Conservation (phyloP, 2,329 filamentous ascomycete species). For the Raffaelea albimanens region DNA sequence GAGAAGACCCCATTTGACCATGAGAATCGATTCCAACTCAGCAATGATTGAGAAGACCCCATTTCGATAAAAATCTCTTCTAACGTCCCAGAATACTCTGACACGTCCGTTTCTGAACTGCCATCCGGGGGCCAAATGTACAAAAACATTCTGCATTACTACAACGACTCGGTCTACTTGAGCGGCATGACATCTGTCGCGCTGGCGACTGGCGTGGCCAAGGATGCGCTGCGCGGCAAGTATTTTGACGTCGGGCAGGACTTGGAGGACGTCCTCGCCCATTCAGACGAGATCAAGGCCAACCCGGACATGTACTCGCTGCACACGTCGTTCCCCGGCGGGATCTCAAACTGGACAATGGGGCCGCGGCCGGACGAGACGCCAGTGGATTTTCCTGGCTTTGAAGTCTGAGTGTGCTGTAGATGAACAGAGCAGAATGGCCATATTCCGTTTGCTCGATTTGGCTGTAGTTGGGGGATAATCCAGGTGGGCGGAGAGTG, state of each 20-base stretch:
- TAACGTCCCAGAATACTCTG: conserved; percentile 15
- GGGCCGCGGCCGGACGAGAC: conserved; percentile 7
- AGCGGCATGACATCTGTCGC: conserved; percentile 23
- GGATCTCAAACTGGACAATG: conserved; percentile 1
- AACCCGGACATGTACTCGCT: conserved; percentile 17
- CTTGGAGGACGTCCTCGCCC: conserved; percentile 19
- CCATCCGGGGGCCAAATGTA: conserved; percentile 12
- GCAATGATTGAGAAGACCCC: background rate
- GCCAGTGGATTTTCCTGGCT: conserved; percentile 12
- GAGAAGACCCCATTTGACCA: no score
- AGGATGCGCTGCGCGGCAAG: conserved; percentile 16
- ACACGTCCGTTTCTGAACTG: conserved; percentile 13
- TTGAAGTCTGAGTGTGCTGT: background rate
- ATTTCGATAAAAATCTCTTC: no score
- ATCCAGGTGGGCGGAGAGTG: no score
- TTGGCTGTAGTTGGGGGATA: no score
- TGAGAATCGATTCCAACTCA: no score
- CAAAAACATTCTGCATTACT: conserved; percentile 15
- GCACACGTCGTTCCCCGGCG: conserved; percentile 16
- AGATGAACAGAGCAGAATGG: no score
- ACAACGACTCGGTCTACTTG: conserved; percentile 22
- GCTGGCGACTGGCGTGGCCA: conserved; percentile 19
- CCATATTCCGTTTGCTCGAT: no score
- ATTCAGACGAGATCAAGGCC: conserved; percentile 13
- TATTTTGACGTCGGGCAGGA: conserved; percentile 22